Percentiles rank a stretch among this genome's conserved stretches.
Conservation (phyloP, 257 asterid genomes). For the Sherardia arvensis region DNA sequence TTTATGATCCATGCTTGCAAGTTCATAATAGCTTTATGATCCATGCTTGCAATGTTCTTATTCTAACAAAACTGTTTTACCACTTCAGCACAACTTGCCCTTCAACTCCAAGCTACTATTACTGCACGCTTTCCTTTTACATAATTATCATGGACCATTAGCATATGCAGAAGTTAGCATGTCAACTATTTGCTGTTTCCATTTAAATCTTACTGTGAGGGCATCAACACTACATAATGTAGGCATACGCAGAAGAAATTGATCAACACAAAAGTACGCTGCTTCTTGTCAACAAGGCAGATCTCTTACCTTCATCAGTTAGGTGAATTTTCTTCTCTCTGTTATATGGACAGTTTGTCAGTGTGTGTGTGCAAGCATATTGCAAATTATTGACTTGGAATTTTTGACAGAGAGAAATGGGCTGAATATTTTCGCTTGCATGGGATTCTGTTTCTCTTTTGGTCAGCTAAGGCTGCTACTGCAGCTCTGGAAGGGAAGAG, state of each 20-base stretch:
- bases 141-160: neutral
- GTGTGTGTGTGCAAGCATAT: neutral
- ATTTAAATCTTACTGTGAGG: slow-evolving; percentile 1
- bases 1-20: too few relatives aligned
- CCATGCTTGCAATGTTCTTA: too few relatives aligned
- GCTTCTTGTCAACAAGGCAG: slow-evolving; percentile 95
- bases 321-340: slow-evolving; percentile 39
- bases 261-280: slow-evolving; percentile 84
- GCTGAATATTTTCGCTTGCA: slow-evolving; percentile 59
- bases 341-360: slow-evolving; percentile 3
- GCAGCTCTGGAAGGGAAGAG: slow-evolving; percentile 60
- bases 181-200: neutral
- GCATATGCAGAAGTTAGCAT: neutral
- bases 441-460: slow-evolving; percentile 75
- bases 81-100: too few relatives aligned
- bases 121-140: neutral
- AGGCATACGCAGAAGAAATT: slow-evolving; percentile 86
- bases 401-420: slow-evolving; percentile 64
- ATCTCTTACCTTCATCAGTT: slow-evolving; percentile 68
- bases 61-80: too few relatives aligned
- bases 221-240: slow-evolving; percentile 10
- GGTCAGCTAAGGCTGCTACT: slow-evolving; percentile 98
- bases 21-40: too few relatives aligned
- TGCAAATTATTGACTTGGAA: slow-evolving; percentile 5
- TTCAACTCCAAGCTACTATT: too few relatives aligned